phyloP scores from a whole-genome alignment of 805 yeast species.

The Saccharomycopsis sp. region DNA sequence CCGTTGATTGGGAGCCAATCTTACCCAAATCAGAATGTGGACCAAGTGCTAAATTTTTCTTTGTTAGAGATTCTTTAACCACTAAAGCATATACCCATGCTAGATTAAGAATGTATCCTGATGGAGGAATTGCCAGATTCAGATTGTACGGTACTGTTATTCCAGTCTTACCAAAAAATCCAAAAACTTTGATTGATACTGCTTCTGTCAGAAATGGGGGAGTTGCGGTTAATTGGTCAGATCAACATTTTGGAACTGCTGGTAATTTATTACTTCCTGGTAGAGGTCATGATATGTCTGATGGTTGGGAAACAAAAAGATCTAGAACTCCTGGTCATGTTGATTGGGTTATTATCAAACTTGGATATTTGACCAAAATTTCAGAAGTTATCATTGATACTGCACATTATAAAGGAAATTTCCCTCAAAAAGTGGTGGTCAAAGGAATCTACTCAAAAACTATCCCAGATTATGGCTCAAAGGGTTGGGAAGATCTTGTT shows the following conservation, averaged over 20 bases:
- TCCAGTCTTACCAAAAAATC: constrained; percentile 51
- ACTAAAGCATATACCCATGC: constrained; percentile 60
- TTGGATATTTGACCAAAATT: constrained; percentile 57
- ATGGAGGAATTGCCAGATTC: constrained; percentile 96
- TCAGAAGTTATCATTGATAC: constrained; percentile 69
- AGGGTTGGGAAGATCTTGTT: constrained; percentile 56
- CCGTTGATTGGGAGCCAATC: constrained; percentile 57
- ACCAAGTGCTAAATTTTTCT: constrained; percentile 80
- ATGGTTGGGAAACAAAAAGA: constrained; percentile 96
- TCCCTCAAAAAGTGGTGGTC: constrained; percentile 72
- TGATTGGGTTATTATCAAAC: constrained; percentile 83
- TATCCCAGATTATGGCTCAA: constrained; percentile 29
- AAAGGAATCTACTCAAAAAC: constrained; percentile 38
- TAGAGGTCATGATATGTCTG: constrained; percentile 92
- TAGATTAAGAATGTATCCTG: constrained; percentile 88
- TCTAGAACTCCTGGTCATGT: constrained; percentile 75
- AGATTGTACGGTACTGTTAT: constrained; percentile 77
- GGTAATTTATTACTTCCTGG: constrained; percentile 88
- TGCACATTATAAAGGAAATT: constrained; percentile 90
- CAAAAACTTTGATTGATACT: constrained; percentile 44
- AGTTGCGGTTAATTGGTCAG: constrained; percentile 71
- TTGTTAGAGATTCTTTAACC: constrained; percentile 54
- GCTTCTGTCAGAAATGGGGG: constrained; percentile 86
- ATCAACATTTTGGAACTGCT: constrained; percentile 91
- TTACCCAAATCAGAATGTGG: constrained; percentile 74